Base-by-base conservation (phyloP, 257 asterid genomes). In the Rauvolfia tetraphylla region DNA sequence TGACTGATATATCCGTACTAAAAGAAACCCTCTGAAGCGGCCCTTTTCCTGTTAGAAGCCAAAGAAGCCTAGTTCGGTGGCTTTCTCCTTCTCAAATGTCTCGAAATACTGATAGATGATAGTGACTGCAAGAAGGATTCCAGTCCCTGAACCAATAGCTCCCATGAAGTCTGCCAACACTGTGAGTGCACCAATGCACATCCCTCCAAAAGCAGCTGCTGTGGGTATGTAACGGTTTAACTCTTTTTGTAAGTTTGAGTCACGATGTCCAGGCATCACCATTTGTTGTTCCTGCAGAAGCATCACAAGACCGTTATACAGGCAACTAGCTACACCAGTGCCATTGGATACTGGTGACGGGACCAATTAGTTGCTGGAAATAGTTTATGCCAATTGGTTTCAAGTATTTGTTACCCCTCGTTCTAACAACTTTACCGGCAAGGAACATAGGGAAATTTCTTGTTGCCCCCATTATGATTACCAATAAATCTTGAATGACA, bases 211-310 rank as follows among this genome's bases (percentile, higher is more conserved):
- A 10, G 98, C 98, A 56, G 98, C 97, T 34, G 98, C 96, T 3
- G 98, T 93, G 44, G 98, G 97, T 31, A 93, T 93, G 87, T 91
- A 93, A 15, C 97, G 96, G 84, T 91, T 93, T 86, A 93, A 82
- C 85, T 93, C 96, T 84, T 91, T 93, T 82, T 93, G 91, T 72
- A 93, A 75, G 79, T 93, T 93, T 3, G 98, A 89, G 53, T 93
- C 98, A 75, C 98, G 79, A 49, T 93, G 97, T 56, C 98, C 98
- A 2, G 97, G 97, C 98, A 93, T 93, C 82, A 93, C 98, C 97
- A 93, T 91, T 91, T 93, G 98, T 91, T 93, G 98, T 72, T 93
- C 98, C 98, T 93, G 84, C 49, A 79, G 59, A 27, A 54, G 56
- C 14, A 71, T 49, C 6, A 3, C 20, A 1, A 33, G 18, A 65